Evolutionary conservation across 106 monocot species (phyloP).

Genomic region (Apostasia ramifera): DNA sequence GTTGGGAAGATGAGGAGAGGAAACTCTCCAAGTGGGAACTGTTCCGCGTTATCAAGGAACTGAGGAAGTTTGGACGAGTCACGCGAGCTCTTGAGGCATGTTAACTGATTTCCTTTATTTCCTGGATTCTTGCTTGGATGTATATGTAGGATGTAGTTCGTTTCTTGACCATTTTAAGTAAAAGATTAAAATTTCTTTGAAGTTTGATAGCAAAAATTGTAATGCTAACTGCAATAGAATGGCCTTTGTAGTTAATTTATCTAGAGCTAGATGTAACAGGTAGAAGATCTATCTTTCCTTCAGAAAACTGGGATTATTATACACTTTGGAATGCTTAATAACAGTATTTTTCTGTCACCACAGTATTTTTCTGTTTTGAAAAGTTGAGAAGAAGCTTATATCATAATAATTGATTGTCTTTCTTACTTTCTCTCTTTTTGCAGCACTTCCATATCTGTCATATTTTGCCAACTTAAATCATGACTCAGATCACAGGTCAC

Average conservation of each 20-base stretch:
- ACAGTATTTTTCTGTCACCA: too few relatives aligned
- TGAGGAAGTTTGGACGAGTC: slow-evolving; percentile 60
- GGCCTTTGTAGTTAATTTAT: background rate
- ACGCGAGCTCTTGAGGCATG: slow-evolving; percentile 64
- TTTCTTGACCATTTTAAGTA: background rate
- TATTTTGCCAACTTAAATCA: too few relatives aligned
- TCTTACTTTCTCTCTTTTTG: too few relatives aligned
- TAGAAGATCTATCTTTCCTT: background rate
- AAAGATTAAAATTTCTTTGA: background rate
- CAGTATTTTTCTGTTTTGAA: too few relatives aligned
- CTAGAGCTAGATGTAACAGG: background rate
- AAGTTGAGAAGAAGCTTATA: too few relatives aligned
- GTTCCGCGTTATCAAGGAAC: slow-evolving; percentile 78
- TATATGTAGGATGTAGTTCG: background rate
- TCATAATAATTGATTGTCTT: too few relatives aligned
- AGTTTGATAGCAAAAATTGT: background rate
- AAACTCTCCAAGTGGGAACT: slow-evolving; percentile 70
- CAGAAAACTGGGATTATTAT: too few relatives aligned
- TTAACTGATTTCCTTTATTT: background rate
- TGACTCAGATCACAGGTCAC: too few relatives aligned
- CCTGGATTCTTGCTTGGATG: background rate
- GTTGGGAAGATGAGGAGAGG: slow-evolving; percentile 58
- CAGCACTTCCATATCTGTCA: too few relatives aligned
- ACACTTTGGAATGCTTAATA: too few relatives aligned
- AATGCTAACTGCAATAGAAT: background rate